Evolutionary conservation across 108 stramenopile species (phyloP).

Genomic region (Mediolabrus comicus): DNA sequence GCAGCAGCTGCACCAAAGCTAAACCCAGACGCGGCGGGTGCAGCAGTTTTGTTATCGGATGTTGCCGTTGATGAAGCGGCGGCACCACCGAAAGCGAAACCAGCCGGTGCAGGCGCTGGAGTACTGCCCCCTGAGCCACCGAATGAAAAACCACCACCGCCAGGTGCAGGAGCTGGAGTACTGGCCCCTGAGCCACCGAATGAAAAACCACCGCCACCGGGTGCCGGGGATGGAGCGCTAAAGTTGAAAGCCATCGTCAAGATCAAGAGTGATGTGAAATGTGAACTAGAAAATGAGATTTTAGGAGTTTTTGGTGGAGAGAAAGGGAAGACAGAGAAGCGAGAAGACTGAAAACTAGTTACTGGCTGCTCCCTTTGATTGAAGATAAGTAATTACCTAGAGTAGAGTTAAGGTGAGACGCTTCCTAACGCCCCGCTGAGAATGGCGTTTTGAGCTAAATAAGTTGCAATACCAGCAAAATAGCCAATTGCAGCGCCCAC

Average conservation of each 20-base stretch:
- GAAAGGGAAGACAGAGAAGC: too few relatives aligned
- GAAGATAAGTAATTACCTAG: too few relatives aligned
- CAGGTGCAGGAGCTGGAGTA: conserved; percentile 13
- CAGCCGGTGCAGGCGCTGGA: conserved; percentile 5
- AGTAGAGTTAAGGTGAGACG: background rate
- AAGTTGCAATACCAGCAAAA: conserved; percentile 89
- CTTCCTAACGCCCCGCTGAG: conserved; percentile 54
- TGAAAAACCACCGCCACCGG: background rate
- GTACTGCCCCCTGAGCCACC: conserved; percentile 2
- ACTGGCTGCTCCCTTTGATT: too few relatives aligned
- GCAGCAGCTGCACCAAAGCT: conserved; percentile 27
- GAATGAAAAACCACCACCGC: conserved; percentile 6
- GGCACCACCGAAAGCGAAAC: conserved; percentile 11
- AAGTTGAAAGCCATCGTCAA: conserved; percentile 38
- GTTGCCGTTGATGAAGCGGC: conserved; percentile 13
- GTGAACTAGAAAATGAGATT: too few relatives aligned
- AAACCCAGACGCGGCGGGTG: conserved; percentile 17
- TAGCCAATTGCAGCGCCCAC: conserved; percentile 87
- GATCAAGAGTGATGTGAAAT: too few relatives aligned
- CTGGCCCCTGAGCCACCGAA: conserved; percentile 5
- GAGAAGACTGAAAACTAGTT: too few relatives aligned
- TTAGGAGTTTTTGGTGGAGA: too few relatives aligned
- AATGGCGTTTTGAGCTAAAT: conserved; percentile 72
- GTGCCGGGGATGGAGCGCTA: conserved; percentile 10
- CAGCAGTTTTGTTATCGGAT: background rate